Percentiles rank a stretch among this genome's conserved stretches.
phyloP scores from a whole-genome alignment of 257 asterid genomes.

The Voacanga thouarsii region DNA sequence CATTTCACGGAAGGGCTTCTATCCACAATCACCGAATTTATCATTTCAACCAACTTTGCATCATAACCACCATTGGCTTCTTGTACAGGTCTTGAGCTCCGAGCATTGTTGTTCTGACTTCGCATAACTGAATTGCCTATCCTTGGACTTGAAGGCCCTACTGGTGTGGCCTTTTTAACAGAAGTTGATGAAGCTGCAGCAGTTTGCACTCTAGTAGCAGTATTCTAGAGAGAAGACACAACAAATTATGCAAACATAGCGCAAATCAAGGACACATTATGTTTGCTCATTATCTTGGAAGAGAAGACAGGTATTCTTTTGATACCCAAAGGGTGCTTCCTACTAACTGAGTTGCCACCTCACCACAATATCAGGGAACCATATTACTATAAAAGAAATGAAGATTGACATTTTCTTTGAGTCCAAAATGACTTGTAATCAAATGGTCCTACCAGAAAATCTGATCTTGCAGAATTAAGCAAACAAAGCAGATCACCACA shows the following conservation, averaged over 20 bases:
- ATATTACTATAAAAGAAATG: background rate
- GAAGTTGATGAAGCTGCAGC: constrained; percentile 37
- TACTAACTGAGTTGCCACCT: background rate
- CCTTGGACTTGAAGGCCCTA: constrained; percentile 34
- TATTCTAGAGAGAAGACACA: constrained; percentile 39
- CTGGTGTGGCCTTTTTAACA: constrained; percentile 49
- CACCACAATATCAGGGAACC: background rate
- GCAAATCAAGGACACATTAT: background rate
- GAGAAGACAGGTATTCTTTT: background rate
- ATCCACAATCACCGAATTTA: constrained; percentile 85
- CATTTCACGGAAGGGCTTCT: constrained; percentile 94
- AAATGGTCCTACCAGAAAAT: background rate
- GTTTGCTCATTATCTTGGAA: background rate
- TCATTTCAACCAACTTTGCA: constrained; percentile 79
- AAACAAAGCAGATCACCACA: background rate
- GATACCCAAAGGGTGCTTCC: background rate
- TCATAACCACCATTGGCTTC: constrained; percentile 63
- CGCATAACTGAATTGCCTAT: constrained; percentile 35
- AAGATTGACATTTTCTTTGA: background rate
- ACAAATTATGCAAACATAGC: constrained; percentile 7
- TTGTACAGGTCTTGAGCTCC: constrained; percentile 39
- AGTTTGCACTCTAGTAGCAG: constrained; percentile 44
- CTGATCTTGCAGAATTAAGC: background rate
- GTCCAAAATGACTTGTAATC: background rate
- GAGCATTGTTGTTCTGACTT: constrained; percentile 36